phyloP scores from a whole-genome alignment of 176 grass and related monocot genomes.

The Thalia dealbata region DNA sequence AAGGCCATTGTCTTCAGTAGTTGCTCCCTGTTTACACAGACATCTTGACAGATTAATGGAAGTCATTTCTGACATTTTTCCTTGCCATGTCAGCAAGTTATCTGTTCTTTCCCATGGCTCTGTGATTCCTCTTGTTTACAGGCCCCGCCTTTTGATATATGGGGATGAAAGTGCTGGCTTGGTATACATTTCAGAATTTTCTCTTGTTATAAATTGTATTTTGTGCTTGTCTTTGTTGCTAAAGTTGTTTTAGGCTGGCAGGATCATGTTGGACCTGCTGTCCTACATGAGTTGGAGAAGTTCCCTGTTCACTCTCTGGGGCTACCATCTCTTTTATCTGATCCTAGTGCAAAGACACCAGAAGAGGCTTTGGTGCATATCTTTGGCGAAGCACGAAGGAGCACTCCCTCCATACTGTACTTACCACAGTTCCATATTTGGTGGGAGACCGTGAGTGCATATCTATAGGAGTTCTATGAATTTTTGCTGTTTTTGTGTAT shows the following conservation, averaged over 20 bases:
- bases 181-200: conserved; percentile 34
- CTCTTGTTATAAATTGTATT: conserved; percentile 12
- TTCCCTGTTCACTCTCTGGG: conserved; percentile 94
- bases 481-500: not conserved
- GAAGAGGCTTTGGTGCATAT: conserved; percentile 99
- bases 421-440: conserved; percentile 98
- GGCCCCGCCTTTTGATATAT: conserved; percentile 82
- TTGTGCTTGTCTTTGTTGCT: conserved; percentile 15
- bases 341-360: conserved; percentile 97
- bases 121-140: conserved; percentile 83
- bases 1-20: conserved; percentile 68
- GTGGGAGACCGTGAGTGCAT: conserved; percentile 96
- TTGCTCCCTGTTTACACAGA: conserved; percentile 71
- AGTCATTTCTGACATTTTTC: conserved; percentile 66
- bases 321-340: conserved; percentile 91
- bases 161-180: conserved; percentile 75
- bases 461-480: not conserved
- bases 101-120: conserved; percentile 64
- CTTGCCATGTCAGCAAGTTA: conserved; percentile 61
- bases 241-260: conserved; percentile 46
- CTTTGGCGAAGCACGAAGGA: conserved; percentile 97
- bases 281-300: conserved; percentile 97
- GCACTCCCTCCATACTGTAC: conserved; percentile 91
- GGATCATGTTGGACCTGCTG: conserved; percentile 97
- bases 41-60: conserved; percentile 88